These are phyloP conservation scores for Pyrenochaeta sp. DNA, from an alignment of 2,329 filamentous ascomycete genomes.

Conservation along the genomic window DNA sequence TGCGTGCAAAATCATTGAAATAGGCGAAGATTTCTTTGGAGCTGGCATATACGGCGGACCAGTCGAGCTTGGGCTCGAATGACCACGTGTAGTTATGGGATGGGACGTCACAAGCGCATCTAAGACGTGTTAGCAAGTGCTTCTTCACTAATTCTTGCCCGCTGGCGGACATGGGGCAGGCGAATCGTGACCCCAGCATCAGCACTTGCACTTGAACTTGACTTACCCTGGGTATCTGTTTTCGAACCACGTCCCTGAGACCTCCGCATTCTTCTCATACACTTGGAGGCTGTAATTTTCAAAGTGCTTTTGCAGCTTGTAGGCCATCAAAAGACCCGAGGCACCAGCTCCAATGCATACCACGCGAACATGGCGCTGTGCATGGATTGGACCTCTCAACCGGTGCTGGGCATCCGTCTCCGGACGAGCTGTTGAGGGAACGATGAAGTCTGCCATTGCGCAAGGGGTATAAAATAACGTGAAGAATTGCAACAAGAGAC, in stretches of 20 bases:
- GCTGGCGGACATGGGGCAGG: background rate
- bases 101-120: slow-evolving; percentile 61
- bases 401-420: slow-evolving; percentile 39
- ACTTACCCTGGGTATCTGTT: slow-evolving; percentile 56
- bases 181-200: background rate
- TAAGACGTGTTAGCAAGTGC: slow-evolving; percentile 22
- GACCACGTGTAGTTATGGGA: slow-evolving; percentile 62
- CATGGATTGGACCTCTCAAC: slow-evolving; percentile 43
- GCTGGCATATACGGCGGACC: slow-evolving; percentile 54
- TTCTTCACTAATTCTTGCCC: background rate
- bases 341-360: slow-evolving; percentile 60
- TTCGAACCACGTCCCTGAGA: slow-evolving; percentile 63
- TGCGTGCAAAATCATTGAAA: slow-evolving; percentile 53
- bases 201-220: background rate
- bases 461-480: background rate
- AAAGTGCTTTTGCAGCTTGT: slow-evolving; percentile 59
- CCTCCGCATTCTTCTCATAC: slow-evolving; percentile 60
- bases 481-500: background rate
- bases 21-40: slow-evolving; percentile 56
- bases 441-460: slow-evolving; percentile 33
- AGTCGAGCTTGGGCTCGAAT: slow-evolving; percentile 58
- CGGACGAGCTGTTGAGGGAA: slow-evolving; percentile 30
- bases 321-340: slow-evolving; percentile 58
- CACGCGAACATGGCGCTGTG: slow-evolving; percentile 46
- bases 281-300: slow-evolving; percentile 53